Conservation (phyloP, 805 yeast species). For the Clavispora asparagi region DNA sequence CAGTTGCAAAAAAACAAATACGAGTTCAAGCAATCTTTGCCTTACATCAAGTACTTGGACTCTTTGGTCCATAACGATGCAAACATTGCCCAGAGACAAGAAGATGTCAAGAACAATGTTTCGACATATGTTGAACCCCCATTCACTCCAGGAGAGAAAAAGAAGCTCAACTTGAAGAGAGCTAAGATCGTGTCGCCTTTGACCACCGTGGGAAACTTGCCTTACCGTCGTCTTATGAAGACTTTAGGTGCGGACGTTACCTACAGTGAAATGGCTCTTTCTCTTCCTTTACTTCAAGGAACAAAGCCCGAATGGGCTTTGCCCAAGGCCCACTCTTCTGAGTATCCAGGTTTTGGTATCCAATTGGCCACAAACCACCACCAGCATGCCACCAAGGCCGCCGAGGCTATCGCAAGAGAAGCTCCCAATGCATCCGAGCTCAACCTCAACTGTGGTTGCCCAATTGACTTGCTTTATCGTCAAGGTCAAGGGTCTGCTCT, state of each 20-base stretch:
- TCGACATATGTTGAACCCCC: slow-evolving; percentile 71
- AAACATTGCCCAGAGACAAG: slow-evolving; percentile 26
- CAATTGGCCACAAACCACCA: slow-evolving; percentile 89
- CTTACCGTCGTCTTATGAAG: slow-evolving; percentile 90
- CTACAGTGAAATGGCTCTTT: slow-evolving; percentile 91
- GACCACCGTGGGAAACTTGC: slow-evolving; percentile 96
- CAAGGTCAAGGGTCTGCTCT: slow-evolving; percentile 96
- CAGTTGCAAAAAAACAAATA: slow-evolving; percentile 58
- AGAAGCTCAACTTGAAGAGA: slow-evolving; percentile 54
- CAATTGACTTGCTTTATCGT: slow-evolving; percentile 88
- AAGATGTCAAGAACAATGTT: slow-evolving; percentile 25
- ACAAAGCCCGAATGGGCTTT: slow-evolving; percentile 96
- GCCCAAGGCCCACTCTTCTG: slow-evolving; percentile 79
- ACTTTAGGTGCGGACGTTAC: slow-evolving; percentile 89
- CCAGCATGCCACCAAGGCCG: slow-evolving; percentile 90
- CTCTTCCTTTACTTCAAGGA: slow-evolving; percentile 83
- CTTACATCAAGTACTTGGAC: slow-evolving; percentile 57
- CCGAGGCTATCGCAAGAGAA: slow-evolving; percentile 65
- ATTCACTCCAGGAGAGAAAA: slow-evolving; percentile 77
- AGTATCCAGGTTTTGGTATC: slow-evolving; percentile 85
- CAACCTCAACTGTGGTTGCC: slow-evolving; percentile 95
- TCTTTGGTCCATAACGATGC: slow-evolving; percentile 44
- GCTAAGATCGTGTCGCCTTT: slow-evolving; percentile 92
- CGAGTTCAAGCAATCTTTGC: slow-evolving; percentile 52
- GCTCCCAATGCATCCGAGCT: slow-evolving; percentile 69